phyloP scores from a whole-genome alignment of 306 rosid species.

The Crataegus laevigata region DNA sequence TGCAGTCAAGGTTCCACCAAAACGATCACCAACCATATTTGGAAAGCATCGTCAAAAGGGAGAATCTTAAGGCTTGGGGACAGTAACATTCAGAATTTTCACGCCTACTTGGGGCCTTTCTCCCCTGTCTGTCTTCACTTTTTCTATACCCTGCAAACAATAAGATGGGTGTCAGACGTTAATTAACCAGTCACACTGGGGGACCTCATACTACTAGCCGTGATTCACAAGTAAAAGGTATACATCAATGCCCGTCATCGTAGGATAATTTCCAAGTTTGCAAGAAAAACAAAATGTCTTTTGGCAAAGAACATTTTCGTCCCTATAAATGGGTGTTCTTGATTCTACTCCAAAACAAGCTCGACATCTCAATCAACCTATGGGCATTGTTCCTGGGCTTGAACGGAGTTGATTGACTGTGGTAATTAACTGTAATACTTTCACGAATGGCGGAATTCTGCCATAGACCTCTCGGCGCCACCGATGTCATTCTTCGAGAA shows the following conservation, averaged over 20 bases:
- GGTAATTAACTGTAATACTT: too few species aligned
- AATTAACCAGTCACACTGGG: background rate
- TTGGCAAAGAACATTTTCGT: background rate
- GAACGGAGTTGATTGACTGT: too few species aligned
- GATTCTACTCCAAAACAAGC: too few species aligned
- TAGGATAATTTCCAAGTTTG: background rate
- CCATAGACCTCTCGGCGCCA: too few species aligned
- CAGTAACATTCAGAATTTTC: slow-evolving; percentile 85
- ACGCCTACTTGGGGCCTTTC: slow-evolving; percentile 94
- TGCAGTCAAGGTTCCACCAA: background rate
- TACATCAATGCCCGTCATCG: background rate
- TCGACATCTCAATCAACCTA: too few species aligned
- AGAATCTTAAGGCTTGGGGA: slow-evolving; percentile 70
- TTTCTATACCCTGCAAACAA: slow-evolving; percentile 67
- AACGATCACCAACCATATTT: background rate
- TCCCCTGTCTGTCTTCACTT: slow-evolving; percentile 79
- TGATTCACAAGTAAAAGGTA: background rate
- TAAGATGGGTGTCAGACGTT: background rate
- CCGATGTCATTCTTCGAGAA: too few species aligned
- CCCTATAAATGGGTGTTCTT: too few species aligned
- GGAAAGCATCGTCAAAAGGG: background rate
- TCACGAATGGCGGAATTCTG: too few species aligned
- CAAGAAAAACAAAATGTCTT: background rate
- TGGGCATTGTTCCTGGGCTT: too few species aligned
- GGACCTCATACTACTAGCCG: background rate